These are phyloP conservation scores for Phaseolus lunatus DNA, from an alignment of 306 rosid genomes.

Conservation along the genomic window DNA sequence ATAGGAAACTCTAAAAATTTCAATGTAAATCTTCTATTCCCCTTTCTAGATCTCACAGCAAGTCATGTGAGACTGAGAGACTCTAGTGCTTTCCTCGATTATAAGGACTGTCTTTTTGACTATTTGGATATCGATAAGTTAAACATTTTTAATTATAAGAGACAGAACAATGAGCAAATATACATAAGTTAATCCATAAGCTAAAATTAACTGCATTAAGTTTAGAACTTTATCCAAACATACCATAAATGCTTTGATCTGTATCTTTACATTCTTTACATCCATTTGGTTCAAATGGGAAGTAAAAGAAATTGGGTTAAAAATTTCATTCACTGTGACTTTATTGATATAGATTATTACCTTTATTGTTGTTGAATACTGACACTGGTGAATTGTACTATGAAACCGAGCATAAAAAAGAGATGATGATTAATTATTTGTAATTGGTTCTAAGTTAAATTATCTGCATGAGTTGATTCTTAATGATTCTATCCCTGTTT, in stretches of 20 bases:
- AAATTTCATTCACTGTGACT: no score
- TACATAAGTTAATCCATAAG: no score
- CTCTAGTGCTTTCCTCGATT: no score
- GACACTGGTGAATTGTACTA: no score
- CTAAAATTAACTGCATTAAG: neutral
- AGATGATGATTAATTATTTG: neutral
- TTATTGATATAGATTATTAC: no score
- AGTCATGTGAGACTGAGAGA: neutral
- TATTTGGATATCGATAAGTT: no score
- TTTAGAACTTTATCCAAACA: no score
- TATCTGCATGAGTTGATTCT: neutral
- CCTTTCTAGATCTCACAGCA: neutral
- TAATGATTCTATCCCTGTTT: neutral
- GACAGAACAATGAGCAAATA: neutral
- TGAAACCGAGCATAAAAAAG: neutral
- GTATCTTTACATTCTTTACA: neutral
- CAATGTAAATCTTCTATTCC: neutral
- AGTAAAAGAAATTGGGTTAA: neutral
- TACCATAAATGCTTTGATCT: neutral
- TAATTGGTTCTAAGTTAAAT: slow-evolving; percentile 7
- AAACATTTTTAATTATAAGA: no score
- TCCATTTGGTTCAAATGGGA: neutral
- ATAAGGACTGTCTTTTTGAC: no score
- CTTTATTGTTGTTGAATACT: no score
- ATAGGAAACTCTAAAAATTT: neutral